phyloP scores from a whole-genome alignment of 441 rosid species.

The Cnidoscolus chayamansa region DNA sequence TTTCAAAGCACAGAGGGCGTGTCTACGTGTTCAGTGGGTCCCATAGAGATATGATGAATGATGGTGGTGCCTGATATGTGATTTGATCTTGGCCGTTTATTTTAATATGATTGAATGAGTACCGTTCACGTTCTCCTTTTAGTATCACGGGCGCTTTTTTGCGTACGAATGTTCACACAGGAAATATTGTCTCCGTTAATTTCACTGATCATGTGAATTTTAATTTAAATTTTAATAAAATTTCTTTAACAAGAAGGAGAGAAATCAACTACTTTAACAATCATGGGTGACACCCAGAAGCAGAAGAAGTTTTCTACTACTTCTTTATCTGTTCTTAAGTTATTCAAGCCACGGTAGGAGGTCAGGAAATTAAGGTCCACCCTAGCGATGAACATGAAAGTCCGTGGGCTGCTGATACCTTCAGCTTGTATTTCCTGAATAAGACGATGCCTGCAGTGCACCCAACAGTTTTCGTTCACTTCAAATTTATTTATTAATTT shows the following conservation, averaged over 20 bases:
- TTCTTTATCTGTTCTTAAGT: background rate
- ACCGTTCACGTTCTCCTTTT: slow-evolving; percentile 34
- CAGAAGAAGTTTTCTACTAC: background rate
- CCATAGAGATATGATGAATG: background rate
- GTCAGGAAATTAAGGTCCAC: background rate
- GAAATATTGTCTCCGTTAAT: background rate
- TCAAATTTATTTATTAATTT: slow-evolving; percentile 19
- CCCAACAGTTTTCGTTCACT: background rate
- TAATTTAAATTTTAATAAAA: too few species aligned
- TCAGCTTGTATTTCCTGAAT: slow-evolving; percentile 23
- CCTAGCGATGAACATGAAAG: slow-evolving; percentile 4
- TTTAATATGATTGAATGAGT: slow-evolving; percentile 25
- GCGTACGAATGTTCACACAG: background rate
- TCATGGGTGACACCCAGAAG: background rate
- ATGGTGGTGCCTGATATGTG: background rate
- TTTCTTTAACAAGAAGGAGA: background rate
- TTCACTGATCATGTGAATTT: too few species aligned
- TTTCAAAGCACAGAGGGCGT: background rate
- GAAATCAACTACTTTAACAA: background rate
- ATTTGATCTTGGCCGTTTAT: slow-evolving; percentile 25
- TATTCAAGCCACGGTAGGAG: background rate
- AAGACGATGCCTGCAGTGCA: slow-evolving; percentile 26
- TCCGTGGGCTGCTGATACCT: slow-evolving; percentile 13
- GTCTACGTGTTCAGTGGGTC: slow-evolving; percentile 16
- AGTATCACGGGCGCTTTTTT: background rate